Evolutionary conservation across 2,329 filamentous ascomycete genomes (phyloP).

Genomic region (Claviceps paspali): DNA sequence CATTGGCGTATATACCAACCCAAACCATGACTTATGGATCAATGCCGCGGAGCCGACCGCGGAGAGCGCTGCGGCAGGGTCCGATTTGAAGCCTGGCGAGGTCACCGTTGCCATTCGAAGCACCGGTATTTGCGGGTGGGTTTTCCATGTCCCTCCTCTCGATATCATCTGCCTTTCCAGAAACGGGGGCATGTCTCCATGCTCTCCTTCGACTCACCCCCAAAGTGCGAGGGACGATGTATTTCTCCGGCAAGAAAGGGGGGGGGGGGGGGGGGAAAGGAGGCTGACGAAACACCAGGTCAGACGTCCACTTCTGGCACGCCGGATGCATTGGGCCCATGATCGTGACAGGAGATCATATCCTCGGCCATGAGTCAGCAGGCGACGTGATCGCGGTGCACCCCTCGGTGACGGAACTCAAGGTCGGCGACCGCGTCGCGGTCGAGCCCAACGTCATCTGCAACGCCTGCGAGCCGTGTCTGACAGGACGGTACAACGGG

Average conservation of each 20-base stretch:
- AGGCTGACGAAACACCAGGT: conserved; percentile 33
- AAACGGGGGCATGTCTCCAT: too few species aligned
- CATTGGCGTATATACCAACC: conserved; percentile 93
- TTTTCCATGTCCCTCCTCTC: too few species aligned
- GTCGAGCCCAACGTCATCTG: conserved; percentile 93
- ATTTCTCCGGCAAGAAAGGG: too few species aligned
- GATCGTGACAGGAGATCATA: conserved; percentile 78
- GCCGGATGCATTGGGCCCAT: conserved; percentile 90
- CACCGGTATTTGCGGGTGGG: conserved; percentile 95
- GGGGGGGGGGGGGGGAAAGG: too few species aligned
- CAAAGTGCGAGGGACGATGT: too few species aligned
- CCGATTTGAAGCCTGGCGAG: conserved; percentile 61
- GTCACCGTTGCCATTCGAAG: conserved; percentile 82
- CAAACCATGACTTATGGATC: conserved; percentile 81
- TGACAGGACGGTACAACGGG: conserved; percentile 89
- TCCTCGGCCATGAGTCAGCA: conserved; percentile 87
- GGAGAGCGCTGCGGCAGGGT: conserved; percentile 55
- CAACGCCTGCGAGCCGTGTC: conserved; percentile 75
- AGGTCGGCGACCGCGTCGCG: conserved; percentile 79
- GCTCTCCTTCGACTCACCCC: too few species aligned
- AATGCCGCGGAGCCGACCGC: conserved; percentile 60
- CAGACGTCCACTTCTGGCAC: conserved; percentile 96
- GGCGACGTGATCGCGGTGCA: conserved; percentile 72
- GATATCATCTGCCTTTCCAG: too few species aligned
- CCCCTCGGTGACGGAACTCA: conserved; percentile 61